Conservation (phyloP, 2,329 filamentous ascomycete species). For the Davidsoniella virescens region DNA sequence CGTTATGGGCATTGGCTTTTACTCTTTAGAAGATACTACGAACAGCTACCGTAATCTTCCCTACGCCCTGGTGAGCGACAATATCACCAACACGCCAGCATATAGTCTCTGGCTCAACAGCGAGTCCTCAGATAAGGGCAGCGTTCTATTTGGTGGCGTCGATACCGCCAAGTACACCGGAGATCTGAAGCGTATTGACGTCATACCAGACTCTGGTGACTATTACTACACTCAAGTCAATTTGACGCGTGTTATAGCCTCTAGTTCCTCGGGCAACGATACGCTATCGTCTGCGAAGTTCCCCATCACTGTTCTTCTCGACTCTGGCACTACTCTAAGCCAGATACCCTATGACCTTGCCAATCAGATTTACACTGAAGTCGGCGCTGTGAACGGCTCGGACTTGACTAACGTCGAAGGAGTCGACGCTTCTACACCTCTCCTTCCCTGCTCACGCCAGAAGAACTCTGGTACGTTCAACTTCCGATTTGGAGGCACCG, state of each 20-base stretch:
- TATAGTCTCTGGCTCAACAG: constrained; percentile 57
- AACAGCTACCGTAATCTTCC: constrained; percentile 42
- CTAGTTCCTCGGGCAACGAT: constrained; percentile 34
- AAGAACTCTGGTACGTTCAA: constrained; percentile 31
- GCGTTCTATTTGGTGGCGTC: constrained; percentile 65
- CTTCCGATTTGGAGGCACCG: constrained; percentile 35
- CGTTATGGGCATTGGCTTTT: constrained; percentile 44
- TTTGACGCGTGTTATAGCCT: constrained; percentile 31
- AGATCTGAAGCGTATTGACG: constrained; percentile 41
- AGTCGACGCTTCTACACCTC: constrained; percentile 20
- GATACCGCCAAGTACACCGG: constrained; percentile 60
- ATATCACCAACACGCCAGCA: constrained; percentile 47
- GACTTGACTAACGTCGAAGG: background rate
- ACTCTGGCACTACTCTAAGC: constrained; percentile 58
- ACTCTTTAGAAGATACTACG: constrained; percentile 31
- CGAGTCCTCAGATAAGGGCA: constrained; percentile 44
- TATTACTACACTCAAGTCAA: constrained; percentile 33
- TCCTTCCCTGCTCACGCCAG: constrained; percentile 34
- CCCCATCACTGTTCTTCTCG: constrained; percentile 48
- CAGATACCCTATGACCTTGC: constrained; percentile 50
- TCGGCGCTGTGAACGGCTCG: constrained; percentile 31
- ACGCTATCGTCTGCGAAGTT: constrained; percentile 25
- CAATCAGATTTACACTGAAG: constrained; percentile 34
- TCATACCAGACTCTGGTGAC: constrained; percentile 28
- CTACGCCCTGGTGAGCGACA: constrained; percentile 43